phyloP scores from a whole-genome alignment of 768 basidiomycete species.

The Mycena vitilis region DNA sequence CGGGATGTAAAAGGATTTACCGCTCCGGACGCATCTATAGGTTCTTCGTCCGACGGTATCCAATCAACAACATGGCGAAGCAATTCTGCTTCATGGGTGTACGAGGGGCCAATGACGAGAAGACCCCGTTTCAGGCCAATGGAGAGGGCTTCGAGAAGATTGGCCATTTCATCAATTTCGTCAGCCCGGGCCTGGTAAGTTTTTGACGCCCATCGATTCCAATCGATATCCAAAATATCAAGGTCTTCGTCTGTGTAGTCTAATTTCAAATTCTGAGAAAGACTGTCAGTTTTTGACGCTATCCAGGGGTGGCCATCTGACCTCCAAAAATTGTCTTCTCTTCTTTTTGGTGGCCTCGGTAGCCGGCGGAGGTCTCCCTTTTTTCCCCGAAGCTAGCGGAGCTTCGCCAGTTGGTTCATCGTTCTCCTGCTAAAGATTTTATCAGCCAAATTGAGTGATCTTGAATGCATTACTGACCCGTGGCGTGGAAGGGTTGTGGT shows the following conservation, averaged over 20 bases:
- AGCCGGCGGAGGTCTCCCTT: too few species aligned
- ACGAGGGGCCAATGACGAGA: slow-evolving; percentile 3
- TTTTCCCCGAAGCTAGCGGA: too few species aligned
- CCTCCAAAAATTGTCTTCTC: too few species aligned
- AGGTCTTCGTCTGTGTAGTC: background rate
- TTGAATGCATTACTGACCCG: too few species aligned
- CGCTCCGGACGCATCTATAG: slow-evolving; percentile 4
- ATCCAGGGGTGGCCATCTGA: too few species aligned
- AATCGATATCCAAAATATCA: slow-evolving; percentile 13
- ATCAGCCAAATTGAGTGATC: too few species aligned
- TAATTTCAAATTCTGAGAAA: too few species aligned
- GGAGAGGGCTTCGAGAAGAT: background rate
- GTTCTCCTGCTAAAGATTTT: too few species aligned
- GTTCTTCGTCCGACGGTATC: slow-evolving; percentile 4
- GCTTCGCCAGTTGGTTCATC: too few species aligned
- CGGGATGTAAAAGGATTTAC: background rate
- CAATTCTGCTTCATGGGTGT: background rate
- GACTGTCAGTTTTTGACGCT: too few species aligned
- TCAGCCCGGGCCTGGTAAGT: background rate
- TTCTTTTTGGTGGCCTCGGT: too few species aligned
- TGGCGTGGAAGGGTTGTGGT: too few species aligned
- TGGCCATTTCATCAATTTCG: slow-evolving; percentile 4
- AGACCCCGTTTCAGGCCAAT: background rate
- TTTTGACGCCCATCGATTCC: background rate
- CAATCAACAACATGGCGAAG: slow-evolving; percentile 1